Evolutionary conservation across 108 stramenopile species (phyloP).

Genomic region (Pseudonitzschia delicatissima): DNA sequence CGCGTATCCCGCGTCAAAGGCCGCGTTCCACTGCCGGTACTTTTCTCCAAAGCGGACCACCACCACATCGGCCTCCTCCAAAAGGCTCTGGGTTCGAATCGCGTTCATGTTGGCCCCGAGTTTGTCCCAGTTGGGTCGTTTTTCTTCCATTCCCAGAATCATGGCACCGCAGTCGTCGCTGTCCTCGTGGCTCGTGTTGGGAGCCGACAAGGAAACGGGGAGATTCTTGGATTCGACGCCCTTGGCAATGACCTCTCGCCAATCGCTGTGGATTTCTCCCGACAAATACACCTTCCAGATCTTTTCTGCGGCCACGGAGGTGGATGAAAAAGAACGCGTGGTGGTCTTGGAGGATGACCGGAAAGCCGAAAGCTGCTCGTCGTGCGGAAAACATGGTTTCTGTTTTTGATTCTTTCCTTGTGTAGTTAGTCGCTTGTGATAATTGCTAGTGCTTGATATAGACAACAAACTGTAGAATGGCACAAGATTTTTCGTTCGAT

Average conservation of each 20-base stretch:
- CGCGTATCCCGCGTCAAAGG: constrained; percentile 87
- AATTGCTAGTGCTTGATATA: too few species aligned
- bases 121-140: constrained; percentile 79
- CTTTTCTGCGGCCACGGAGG: too few species aligned
- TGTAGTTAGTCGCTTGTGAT: too few species aligned
- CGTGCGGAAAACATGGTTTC: too few species aligned
- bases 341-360: too few species aligned
- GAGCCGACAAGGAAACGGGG: constrained; percentile 64
- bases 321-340: too few species aligned
- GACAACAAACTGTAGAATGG: too few species aligned
- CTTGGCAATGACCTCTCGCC: constrained; percentile 78
- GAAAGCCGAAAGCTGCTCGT: too few species aligned
- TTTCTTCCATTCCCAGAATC: constrained; percentile 81
- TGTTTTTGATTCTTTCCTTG: too few species aligned
- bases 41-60: constrained; percentile 88
- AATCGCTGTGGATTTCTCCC: constrained; percentile 87
- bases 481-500: too few species aligned
- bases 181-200: constrained; percentile 80
- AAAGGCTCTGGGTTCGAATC: constrained; percentile 71
- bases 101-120: constrained; percentile 80
- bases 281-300: constrained; percentile 51
- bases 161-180: constrained; percentile 88
- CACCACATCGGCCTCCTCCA: constrained; percentile 78
- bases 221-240: constrained; percentile 58
- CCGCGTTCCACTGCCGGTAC: constrained; percentile 89